Base-by-base conservation (phyloP, 257 asterid genomes). In the Solanum sparsipilum region DNA sequence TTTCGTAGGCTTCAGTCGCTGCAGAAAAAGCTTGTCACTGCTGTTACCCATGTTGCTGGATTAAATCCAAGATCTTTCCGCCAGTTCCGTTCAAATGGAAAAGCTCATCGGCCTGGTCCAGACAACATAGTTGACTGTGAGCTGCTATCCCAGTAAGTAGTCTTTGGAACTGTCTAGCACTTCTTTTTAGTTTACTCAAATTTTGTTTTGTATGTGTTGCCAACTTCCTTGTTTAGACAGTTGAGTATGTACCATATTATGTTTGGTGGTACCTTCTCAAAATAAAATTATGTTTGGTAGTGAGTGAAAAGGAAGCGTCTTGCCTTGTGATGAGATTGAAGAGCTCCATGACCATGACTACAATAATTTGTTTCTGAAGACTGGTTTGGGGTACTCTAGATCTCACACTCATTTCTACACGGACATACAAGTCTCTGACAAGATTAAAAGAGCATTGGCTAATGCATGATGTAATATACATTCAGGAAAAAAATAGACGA, bases 101-200 rank as follows among this genome's bases (percentile, higher is more conserved):
- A 93, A 92, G 98, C 98, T 91, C 99, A 97, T 92, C 93, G 96
- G 44, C 99, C 99, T 38, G 99, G 99, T 84, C 99, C 99, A 15
- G 99, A 97, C 91, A 94, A 95, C 92, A 93, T 97, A 90, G 96
- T 97, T 11, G 99, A 97, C 90, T 93, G 91, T 86, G 99, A 97
- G 92, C 97, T 97, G 92, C 98, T 97, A 88, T 91, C 90, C 86
- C 93, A 94, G 99, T 97, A 95, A 84, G 99, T 92, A 73, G 79
- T 34, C 63, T 72, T 83, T 86, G 48, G 70, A 67, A 20, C 83
- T 87, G 72, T 71, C 35, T 2, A 46, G 34, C 60, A 71, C 83
- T 72, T 34, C 35, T 34, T 71, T 36, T 56, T 34, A 44, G 86
- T 68, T 83, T 38, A 29, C 72, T 72, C 16, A 44, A 27, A 39